phyloP scores from a whole-genome alignment of 352 stramenopile genomes.

The Saprolegnia diclina region DNA sequence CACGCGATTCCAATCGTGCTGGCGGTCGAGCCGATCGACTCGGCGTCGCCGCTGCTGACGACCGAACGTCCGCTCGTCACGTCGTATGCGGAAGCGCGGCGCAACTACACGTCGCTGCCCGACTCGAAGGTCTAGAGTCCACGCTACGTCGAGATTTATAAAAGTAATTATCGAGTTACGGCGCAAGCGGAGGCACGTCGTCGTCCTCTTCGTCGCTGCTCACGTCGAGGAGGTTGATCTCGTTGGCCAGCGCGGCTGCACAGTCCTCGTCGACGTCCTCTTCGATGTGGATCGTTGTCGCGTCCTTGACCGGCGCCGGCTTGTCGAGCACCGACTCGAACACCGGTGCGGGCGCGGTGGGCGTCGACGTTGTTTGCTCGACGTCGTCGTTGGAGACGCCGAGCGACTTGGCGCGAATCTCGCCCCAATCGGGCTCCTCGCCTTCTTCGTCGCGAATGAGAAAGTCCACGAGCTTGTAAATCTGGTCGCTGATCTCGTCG shows the following conservation, averaged over 20 bases:
- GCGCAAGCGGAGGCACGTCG: constrained; percentile 28
- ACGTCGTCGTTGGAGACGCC: constrained; percentile 34
- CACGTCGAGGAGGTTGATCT: constrained; percentile 73
- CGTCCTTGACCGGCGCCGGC: constrained; percentile 35
- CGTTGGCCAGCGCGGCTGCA: constrained; percentile 53
- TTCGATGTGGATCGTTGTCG: constrained; percentile 33
- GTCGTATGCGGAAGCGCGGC: constrained; percentile 52
- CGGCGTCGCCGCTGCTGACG: constrained; percentile 58
- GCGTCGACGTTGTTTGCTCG: constrained; percentile 24
- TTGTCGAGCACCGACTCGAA: constrained; percentile 34
- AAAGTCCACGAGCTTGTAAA: constrained; percentile 87
- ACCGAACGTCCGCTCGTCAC: constrained; percentile 30
- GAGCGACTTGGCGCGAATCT: constrained; percentile 61
- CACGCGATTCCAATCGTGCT: constrained; percentile 19
- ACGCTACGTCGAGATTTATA: too few relatives aligned
- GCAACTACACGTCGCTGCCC: constrained; percentile 46
- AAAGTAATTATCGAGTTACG: neutral
- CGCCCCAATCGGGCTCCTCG: constrained; percentile 78
- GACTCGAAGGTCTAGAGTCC: neutral
- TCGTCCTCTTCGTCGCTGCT: constrained; percentile 80
- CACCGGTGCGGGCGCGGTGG: constrained; percentile 17
- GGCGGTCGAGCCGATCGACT: constrained; percentile 36
- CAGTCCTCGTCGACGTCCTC: constrained; percentile 66
- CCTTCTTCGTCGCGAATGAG: constrained; percentile 83
- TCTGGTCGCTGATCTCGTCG: constrained; percentile 78